Conservation (phyloP, 2,329 filamentous ascomycete species). For the Fusarium globosum region DNA sequence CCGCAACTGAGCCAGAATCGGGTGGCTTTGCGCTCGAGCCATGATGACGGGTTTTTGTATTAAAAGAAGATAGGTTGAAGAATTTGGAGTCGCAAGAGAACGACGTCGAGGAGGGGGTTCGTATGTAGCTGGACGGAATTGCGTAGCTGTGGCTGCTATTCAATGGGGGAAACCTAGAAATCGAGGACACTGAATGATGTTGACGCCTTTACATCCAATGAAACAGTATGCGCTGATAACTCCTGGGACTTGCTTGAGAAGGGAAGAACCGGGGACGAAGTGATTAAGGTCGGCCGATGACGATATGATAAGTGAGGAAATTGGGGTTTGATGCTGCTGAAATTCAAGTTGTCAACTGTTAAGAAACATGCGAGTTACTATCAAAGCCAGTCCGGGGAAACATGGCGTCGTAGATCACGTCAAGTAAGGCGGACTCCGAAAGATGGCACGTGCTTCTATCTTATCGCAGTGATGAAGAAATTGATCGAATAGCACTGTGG, state of each 20-base stretch:
- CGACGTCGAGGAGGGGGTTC: background rate
- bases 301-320: constrained; percentile 3
- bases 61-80: background rate
- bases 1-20: constrained; percentile 67
- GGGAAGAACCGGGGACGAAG: constrained; percentile 10
- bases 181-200: constrained; percentile 25
- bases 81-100: background rate
- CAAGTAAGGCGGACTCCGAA: constrained; percentile 38
- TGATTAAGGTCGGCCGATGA: background rate
- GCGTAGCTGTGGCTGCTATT: constrained; percentile 20
- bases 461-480: constrained; percentile 42
- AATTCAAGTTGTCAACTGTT: constrained; percentile 21
- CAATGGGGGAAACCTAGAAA: constrained; percentile 9
- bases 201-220: constrained; percentile 30
- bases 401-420: constrained; percentile 43
- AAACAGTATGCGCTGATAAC: constrained; percentile 24
- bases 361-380: constrained; percentile 33
- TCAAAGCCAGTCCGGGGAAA: constrained; percentile 33
- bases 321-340: constrained; percentile 21
- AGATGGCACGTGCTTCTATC: constrained; percentile 38
- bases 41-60: constrained; percentile 52
- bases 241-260: background rate
- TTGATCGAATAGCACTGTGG: background rate
- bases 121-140: constrained; percentile 16
- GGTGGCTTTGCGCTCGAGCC: constrained; percentile 64